phyloP scores from a whole-genome alignment of 225 moss, liverwort and hornwort genomes.

The Physcomitrellopsis africana region DNA sequence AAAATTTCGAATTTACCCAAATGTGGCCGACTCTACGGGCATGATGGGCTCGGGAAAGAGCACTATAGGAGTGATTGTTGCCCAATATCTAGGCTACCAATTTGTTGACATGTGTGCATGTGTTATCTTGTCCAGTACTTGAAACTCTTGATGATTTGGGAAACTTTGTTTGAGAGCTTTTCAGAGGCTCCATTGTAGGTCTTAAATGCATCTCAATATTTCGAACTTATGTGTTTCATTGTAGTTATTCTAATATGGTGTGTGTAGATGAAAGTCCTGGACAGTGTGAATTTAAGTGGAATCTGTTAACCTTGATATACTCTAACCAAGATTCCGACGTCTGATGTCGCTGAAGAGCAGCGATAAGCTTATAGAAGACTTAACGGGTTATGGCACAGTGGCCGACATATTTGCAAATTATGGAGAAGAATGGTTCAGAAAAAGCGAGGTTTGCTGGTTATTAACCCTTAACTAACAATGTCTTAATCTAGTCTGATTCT shows the following conservation, averaged over 20 bases:
- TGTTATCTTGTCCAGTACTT: slow-evolving; percentile 2
- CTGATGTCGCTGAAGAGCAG: slow-evolving; percentile 38
- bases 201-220: not conserved
- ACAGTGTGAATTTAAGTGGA: not conserved
- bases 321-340: slow-evolving; percentile 23
- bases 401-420: slow-evolving; percentile 33
- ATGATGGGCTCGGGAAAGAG: slow-evolving; percentile 42
- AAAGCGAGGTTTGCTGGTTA: slow-evolving; percentile 21
- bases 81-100: slow-evolving; percentile 24
- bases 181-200: not conserved
- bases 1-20: no score
- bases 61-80: slow-evolving; percentile 35
- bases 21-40: slow-evolving; percentile 1
- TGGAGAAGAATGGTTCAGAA: slow-evolving; percentile 35
- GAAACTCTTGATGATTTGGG: not conserved
- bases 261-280: not conserved
- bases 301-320: not conserved
- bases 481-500: not conserved
- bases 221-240: not conserved
- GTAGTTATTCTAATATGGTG: not conserved
- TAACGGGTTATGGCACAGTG: slow-evolving; percentile 30
- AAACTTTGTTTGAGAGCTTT: not conserved
- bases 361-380: slow-evolving; percentile 31
- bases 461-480: not conserved
- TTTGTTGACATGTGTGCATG: slow-evolving; percentile 34